phyloP scores from a whole-genome alignment of 2,329 filamentous ascomycete genomes.

The Penicillium sp. region DNA sequence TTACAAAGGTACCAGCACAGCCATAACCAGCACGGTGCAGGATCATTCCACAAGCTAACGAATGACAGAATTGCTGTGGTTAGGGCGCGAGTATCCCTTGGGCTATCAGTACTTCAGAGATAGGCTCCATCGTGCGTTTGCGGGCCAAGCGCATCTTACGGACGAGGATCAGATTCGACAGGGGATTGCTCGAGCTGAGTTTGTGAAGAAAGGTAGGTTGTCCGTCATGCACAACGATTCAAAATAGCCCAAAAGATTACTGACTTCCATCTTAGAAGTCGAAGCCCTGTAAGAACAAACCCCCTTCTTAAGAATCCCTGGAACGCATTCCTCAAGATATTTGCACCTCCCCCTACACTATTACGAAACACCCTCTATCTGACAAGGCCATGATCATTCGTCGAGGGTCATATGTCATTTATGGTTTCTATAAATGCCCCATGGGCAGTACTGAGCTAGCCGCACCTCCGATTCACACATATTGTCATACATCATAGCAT shows the following conservation, averaged over 20 bases:
- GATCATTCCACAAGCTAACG: neutral
- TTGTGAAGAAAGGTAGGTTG: slow-evolving; percentile 81
- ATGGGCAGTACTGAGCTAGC: slow-evolving; percentile 28
- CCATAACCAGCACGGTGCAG: no score
- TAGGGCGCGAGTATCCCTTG: slow-evolving; percentile 85
- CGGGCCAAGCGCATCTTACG: slow-evolving; percentile 70
- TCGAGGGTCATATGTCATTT: slow-evolving; percentile 25
- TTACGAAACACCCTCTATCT: neutral
- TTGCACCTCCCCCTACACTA: neutral
- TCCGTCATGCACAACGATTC: no score
- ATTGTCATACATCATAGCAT: slow-evolving; percentile 35
- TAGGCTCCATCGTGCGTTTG: slow-evolving; percentile 84
- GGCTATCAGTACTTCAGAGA: slow-evolving; percentile 83
- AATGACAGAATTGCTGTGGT: slow-evolving; percentile 75
- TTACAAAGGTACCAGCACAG: slow-evolving; percentile 75
- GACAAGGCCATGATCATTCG: slow-evolving; percentile 1
- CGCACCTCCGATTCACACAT: slow-evolving; percentile 19
- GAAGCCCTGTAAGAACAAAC: slow-evolving; percentile 76
- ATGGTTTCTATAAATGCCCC: slow-evolving; percentile 28
- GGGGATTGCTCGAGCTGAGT: slow-evolving; percentile 79
- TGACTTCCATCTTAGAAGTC: slow-evolving; percentile 68
- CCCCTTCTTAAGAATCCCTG: neutral
- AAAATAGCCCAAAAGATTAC: no score
- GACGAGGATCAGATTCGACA: slow-evolving; percentile 77
- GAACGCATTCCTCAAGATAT: neutral